A percentile compares a stretch with the other conserved stretches of the same genome.
Conservation (phyloP, 164 flowering plant species). For the Aristolochia californica region DNA sequence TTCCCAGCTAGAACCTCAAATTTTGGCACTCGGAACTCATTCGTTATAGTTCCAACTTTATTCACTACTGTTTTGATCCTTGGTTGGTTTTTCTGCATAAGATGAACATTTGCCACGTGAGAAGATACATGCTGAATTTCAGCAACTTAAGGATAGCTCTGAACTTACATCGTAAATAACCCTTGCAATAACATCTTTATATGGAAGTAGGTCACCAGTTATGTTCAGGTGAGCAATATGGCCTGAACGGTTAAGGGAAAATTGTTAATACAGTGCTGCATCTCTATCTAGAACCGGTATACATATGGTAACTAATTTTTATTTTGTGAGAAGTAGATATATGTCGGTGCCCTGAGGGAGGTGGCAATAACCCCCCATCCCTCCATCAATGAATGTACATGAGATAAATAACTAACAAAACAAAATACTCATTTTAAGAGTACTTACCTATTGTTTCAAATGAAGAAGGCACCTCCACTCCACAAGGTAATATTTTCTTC, state of each 20-base stretch:
- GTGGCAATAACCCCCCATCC: too few relatives aligned
- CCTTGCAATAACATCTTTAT: constrained; percentile 85
- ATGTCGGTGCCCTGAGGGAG: background rate
- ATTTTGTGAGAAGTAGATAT: too few relatives aligned
- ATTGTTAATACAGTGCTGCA: background rate
- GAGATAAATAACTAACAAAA: too few relatives aligned
- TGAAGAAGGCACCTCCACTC: constrained; percentile 89
- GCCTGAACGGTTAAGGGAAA: constrained; percentile 43
- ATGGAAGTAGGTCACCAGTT: constrained; percentile 70
- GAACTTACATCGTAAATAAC: constrained; percentile 83
- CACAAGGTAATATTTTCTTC: constrained; percentile 87
- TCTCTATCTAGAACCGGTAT: too few relatives aligned
- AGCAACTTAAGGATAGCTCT: background rate
- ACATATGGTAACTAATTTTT: too few relatives aligned
- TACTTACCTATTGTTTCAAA: constrained; percentile 99
- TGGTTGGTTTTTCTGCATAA: constrained; percentile 82
- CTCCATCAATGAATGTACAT: too few relatives aligned
- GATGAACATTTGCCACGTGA: background rate
- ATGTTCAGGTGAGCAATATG: constrained; percentile 95
- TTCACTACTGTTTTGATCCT: constrained; percentile 81
- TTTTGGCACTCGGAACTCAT: constrained; percentile 92
- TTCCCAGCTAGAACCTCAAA: constrained; percentile 88
- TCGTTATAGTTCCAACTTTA: constrained; percentile 89
- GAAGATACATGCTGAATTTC: background rate
- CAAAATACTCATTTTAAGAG: background rate